Evolutionary conservation across 202 grass and related monocot species (phyloP).

Genomic region (Digitaria exilis): DNA sequence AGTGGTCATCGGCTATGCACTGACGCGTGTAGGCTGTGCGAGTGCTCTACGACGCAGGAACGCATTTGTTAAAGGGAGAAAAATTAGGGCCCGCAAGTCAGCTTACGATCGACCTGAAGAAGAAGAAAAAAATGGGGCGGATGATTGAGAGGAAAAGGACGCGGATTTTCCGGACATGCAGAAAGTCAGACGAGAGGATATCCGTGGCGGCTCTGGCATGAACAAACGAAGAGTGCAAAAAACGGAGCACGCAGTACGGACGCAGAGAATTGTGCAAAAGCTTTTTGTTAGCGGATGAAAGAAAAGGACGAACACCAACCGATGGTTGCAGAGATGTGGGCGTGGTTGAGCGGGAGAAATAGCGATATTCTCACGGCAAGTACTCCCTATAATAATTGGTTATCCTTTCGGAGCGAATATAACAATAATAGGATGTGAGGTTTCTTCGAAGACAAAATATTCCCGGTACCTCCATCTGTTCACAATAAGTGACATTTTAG

Average conservation of each 20-base stretch:
- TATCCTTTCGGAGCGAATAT: not conserved
- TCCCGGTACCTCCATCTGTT: not conserved
- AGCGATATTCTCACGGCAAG: not conserved
- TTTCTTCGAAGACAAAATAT: not conserved
- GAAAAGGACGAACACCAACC: not conserved
- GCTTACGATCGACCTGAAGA: not conserved
- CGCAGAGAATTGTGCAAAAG: not conserved
- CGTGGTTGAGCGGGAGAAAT: not conserved
- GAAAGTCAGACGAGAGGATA: not conserved
- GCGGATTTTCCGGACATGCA: not conserved
- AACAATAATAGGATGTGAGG: not conserved
- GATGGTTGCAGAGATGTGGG: not conserved
- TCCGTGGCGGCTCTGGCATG: not conserved
- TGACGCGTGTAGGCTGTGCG: not conserved
- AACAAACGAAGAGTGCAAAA: not conserved
- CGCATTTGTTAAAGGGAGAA: not conserved
- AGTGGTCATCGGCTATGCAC: not conserved
- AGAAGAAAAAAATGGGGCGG: not conserved
- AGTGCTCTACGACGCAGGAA: not conserved
- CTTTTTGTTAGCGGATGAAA: not conserved
- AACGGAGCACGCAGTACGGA: not conserved
- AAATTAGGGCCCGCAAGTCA: not conserved
- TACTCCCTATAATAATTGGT: not conserved
- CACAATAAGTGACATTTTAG: too few species aligned
- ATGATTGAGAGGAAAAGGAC: not conserved